phyloP scores from a whole-genome alignment of 441 rosid genomes.

The Manihot esculenta region DNA sequence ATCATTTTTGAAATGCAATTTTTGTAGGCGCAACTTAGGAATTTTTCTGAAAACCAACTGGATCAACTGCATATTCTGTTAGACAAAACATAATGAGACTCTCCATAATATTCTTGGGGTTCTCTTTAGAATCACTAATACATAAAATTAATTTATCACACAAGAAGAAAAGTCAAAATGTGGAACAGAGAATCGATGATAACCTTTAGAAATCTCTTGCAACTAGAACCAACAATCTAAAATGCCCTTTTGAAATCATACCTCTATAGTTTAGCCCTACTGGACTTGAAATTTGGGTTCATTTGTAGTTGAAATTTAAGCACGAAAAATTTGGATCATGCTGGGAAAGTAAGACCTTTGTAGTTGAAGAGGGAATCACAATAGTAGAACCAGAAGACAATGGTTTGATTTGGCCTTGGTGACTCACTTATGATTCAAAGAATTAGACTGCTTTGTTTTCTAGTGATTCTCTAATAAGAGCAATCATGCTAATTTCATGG shows the following conservation, averaged over 20 bases:
- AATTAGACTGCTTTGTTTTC: no score
- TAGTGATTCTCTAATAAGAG: not conserved
- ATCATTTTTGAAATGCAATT: not conserved
- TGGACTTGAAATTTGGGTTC: not conserved
- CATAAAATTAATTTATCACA: not conserved
- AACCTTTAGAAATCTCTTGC: not conserved
- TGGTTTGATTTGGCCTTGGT: not conserved
- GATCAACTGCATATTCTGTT: not conserved
- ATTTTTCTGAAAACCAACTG: not conserved
- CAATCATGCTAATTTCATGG: not conserved
- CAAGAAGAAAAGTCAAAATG: not conserved
- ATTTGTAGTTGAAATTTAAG: not conserved
- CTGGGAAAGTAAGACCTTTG: not conserved
- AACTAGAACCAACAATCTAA: not conserved
- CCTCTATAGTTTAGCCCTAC: no score
- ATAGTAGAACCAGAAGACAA: not conserved
- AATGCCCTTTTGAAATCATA: not conserved
- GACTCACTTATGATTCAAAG: not conserved
- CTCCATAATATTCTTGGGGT: not conserved
- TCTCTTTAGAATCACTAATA: not conserved
- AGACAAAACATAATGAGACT: constrained; percentile 8
- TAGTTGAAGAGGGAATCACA: not conserved
- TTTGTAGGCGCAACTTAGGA: not conserved
- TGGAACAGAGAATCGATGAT: not conserved
- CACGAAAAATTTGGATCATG: not conserved